Evolutionary conservation across 2,329 filamentous ascomycete species (phyloP).

Genomic region (Rutstroemia sp.): DNA sequence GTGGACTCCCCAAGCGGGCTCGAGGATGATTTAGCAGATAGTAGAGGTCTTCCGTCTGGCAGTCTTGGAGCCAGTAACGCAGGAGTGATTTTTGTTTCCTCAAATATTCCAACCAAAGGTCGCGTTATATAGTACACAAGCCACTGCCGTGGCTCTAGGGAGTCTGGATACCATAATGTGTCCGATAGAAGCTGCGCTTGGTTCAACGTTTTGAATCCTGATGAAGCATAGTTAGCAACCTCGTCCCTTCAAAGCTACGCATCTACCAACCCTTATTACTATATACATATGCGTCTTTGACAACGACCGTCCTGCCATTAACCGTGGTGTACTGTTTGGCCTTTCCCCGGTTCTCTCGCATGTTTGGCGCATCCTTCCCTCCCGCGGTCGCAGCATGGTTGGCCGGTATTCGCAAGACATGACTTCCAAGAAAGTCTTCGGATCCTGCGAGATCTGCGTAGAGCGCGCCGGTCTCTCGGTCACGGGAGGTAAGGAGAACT

Average conservation of each 20-base stretch:
- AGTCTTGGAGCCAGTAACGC: constrained; percentile 49
- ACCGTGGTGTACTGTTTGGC: constrained; percentile 89
- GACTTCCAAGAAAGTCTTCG: constrained; percentile 93
- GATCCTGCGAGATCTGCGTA: constrained; percentile 77
- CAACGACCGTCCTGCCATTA: constrained; percentile 86
- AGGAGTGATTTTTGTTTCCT: constrained; percentile 63
- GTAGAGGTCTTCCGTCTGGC: constrained; percentile 23
- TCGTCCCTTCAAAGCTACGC: not conserved
- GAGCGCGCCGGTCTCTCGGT: constrained; percentile 71
- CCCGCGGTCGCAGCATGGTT: constrained; percentile 41
- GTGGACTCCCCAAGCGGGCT: constrained; percentile 14
- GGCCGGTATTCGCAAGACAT: constrained; percentile 80
- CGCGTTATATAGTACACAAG: constrained; percentile 92
- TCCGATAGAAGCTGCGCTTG: constrained; percentile 85
- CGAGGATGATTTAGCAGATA: constrained; percentile 14
- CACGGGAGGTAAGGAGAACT: constrained; percentile 78
- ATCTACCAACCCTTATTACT: constrained; percentile 77
- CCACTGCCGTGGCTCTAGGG: constrained; percentile 87
- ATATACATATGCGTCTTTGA: constrained; percentile 89
- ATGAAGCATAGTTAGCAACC: not conserved
- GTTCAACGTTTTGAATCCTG: constrained; percentile 85
- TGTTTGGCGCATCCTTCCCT: constrained; percentile 53
- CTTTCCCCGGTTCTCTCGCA: constrained; percentile 85
- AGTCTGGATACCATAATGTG: constrained; percentile 79
- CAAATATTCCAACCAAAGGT: constrained; percentile 77